phyloP scores from a whole-genome alignment of 1,139 yeast species.

The Candida buenavistaensis region DNA sequence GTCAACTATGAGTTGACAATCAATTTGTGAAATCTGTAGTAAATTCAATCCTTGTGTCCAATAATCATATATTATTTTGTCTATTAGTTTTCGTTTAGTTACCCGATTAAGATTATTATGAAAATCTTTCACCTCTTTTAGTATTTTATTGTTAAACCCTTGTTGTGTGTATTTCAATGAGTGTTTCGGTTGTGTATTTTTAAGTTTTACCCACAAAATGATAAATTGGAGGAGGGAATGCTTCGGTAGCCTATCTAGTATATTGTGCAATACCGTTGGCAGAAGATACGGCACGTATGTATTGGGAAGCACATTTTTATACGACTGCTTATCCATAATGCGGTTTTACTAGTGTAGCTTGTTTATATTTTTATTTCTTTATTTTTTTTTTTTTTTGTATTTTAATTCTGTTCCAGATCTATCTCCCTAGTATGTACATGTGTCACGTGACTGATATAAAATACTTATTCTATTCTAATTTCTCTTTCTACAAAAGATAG shows the following conservation, averaged over 20 bases:
- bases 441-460: not conserved
- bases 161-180: slow-evolving; percentile 20
- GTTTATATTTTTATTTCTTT: no score
- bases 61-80: slow-evolving; percentile 50
- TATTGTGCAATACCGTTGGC: slow-evolving; percentile 20
- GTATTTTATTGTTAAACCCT: slow-evolving; percentile 26
- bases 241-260: slow-evolving; percentile 34
- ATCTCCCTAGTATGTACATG: no score
- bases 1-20: slow-evolving; percentile 62
- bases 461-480: slow-evolving; percentile 1
- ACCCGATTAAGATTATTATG: slow-evolving; percentile 16
- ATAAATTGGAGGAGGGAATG: slow-evolving; percentile 35
- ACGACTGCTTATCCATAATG: no score
- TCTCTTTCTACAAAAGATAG: slow-evolving; percentile 9
- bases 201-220: slow-evolving; percentile 36
- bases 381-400: not conserved
- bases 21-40: slow-evolving; percentile 71
- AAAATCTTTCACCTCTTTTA: slow-evolving; percentile 19
- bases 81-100: slow-evolving; percentile 49
- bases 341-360: not conserved
- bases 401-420: no score
- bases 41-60: slow-evolving; percentile 69
- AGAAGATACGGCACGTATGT: slow-evolving; percentile 39
- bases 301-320: slow-evolving; percentile 31
- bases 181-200: slow-evolving; percentile 38